Base-by-base conservation (phyloP, 2,329 filamentous ascomycete species). In the Paecilomyces formosus region DNA sequence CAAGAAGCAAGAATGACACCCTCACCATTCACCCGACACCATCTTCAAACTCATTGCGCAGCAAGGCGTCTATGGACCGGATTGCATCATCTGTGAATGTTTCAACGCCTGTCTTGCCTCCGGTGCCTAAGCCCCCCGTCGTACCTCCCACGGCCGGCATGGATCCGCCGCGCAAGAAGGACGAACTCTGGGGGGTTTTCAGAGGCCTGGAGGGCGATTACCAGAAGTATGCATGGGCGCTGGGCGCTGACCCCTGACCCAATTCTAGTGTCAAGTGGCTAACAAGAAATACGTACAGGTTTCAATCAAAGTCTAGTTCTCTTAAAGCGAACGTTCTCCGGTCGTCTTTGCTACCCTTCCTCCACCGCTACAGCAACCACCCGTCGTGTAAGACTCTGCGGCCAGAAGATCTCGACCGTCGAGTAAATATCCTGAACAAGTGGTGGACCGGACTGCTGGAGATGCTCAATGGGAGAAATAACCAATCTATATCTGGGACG, bases 371-470 rank as follows among this genome's bases (percentile, higher is more conserved):
- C 65, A 82, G 83, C 60, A 77, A 82, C 33, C 87, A 93, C 67
- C 76, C 84, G 1, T 90, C 89, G 8, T 88, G 85, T 65, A 79
- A 79, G 62, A 78, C 72, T 15, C 78, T 96, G 53, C 79, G 83
- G n/a, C 81, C 90, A 1, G 90, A 96, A 75, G 90, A 96, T 70
- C 75, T 96, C 52, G 92, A 97, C 67, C 84, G 88, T 35, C 83
- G 92, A 60, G 84, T 88, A 1, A 86, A 85, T 52, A 90, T 95
- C 54, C 76, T 96, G 59, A 90, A 94, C 71, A 92, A 90, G 69
- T 97, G 92, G 92, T 97, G 92, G 92, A 87, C 82, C 51, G 87
- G 85, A 1, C 78, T 96, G 45, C 76, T 96, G 58, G 91, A 94
- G 60, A 85, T 96, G 79, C 82, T 96, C 24, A 87, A 92, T 63